Percentiles rank a stretch among this genome's conserved stretches.
Conservation (phyloP, 768 basidiomycete species). For the Tylopilus felleus region DNA sequence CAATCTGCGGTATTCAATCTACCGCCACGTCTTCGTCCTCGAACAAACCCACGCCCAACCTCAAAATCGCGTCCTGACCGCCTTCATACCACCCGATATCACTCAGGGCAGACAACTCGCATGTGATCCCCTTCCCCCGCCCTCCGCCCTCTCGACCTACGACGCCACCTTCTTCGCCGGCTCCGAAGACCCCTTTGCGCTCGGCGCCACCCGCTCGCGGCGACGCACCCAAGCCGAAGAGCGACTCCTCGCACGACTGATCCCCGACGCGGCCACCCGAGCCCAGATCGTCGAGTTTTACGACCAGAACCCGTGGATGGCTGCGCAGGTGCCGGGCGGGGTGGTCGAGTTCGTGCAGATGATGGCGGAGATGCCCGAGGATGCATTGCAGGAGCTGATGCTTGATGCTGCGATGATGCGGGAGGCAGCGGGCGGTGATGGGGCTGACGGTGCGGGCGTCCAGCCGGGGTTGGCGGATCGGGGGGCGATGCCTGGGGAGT, state of each 20-base stretch:
- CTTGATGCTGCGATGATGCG: slow-evolving; percentile 41
- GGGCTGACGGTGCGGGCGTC: slow-evolving; percentile 27
- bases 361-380: slow-evolving; percentile 51
- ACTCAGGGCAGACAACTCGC: slow-evolving; percentile 54
- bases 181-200: slow-evolving; percentile 48
- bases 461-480: slow-evolving; percentile 21
- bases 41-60: slow-evolving; percentile 50
- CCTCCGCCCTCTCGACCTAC: slow-evolving; percentile 55
- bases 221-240: slow-evolving; percentile 46
- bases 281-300: slow-evolving; percentile 61
- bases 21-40: slow-evolving; percentile 76
- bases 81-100: slow-evolving; percentile 66
- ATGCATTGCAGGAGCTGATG: slow-evolving; percentile 61
- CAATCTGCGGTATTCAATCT: slow-evolving; percentile 50
- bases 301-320: slow-evolving; percentile 52
- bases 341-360: slow-evolving; percentile 60
- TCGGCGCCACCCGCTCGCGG: slow-evolving; percentile 25
- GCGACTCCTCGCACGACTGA: slow-evolving; percentile 49
- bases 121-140: slow-evolving; percentile 87
- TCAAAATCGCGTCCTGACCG: slow-evolving; percentile 47
- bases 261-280: slow-evolving; percentile 57
- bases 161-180: slow-evolving; percentile 72
- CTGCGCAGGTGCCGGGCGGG: slow-evolving; percentile 59
- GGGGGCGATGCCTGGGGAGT: slow-evolving; percentile 40
- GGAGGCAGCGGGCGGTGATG: slow-evolving; percentile 12